Percentiles rank a stretch among this genome's conserved stretches.
These are phyloP conservation scores for Aplosporella prunicola DNA, from an alignment of 2,329 filamentous ascomycete genomes.

Conservation along the genomic window DNA sequence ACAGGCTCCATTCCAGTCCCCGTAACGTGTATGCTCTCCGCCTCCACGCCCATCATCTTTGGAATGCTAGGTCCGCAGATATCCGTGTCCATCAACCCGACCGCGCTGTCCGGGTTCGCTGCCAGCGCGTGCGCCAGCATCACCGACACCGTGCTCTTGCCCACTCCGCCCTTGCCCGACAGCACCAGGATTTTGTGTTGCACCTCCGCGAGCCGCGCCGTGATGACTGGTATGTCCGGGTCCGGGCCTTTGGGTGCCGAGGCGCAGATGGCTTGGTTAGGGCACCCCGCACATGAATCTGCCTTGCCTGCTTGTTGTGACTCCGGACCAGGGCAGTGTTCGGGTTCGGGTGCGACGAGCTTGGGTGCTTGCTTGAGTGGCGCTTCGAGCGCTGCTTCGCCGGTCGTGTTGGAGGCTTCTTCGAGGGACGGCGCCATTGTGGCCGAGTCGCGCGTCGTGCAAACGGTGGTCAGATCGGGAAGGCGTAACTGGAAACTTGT, in stretches of 20 bases:
- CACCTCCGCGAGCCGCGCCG: slow-evolving; percentile 68
- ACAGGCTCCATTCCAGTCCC: slow-evolving; percentile 87
- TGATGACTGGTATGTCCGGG: slow-evolving; percentile 83
- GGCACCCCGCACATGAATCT: slow-evolving; percentile 88
- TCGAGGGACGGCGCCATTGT: slow-evolving; percentile 75
- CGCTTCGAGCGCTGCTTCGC: slow-evolving; percentile 47
- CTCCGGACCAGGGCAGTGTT: slow-evolving; percentile 90
- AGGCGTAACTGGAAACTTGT: no score
- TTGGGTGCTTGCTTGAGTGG: slow-evolving; percentile 70
- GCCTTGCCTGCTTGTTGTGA: slow-evolving; percentile 56
- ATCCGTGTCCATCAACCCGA: slow-evolving; percentile 97
- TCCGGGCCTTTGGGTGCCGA: slow-evolving; percentile 91
- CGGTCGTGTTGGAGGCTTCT: slow-evolving; percentile 41
- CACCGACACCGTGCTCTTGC: slow-evolving; percentile 88
- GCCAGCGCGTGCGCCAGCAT: slow-evolving; percentile 86
- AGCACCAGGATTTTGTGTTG: slow-evolving; percentile 89
- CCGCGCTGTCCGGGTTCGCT: slow-evolving; percentile 63
- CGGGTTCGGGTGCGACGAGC: slow-evolving; percentile 87
- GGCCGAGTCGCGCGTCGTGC: no score
- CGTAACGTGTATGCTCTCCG: slow-evolving; percentile 86
- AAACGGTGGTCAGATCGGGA: no score
- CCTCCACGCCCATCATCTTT: slow-evolving; percentile 97
- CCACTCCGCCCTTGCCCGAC: slow-evolving; percentile 91
- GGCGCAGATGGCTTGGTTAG: slow-evolving; percentile 92
- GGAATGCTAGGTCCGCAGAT: slow-evolving; percentile 94